phyloP scores from a whole-genome alignment of 257 asterid species.

The Striga asiatica region DNA sequence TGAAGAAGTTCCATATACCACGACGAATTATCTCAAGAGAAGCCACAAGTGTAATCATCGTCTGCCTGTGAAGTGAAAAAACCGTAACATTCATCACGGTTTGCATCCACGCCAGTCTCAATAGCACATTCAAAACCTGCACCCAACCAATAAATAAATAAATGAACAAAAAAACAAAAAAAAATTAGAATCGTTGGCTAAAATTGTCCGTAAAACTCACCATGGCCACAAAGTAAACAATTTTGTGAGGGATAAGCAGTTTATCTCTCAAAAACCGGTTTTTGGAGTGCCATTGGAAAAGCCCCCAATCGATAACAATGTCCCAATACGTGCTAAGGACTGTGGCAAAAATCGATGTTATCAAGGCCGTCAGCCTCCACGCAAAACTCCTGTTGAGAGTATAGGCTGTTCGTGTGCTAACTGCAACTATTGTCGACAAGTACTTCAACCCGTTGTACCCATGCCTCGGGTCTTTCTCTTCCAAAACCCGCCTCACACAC shows the following conservation, averaged over 20 bases:
- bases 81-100: conserved; percentile 34
- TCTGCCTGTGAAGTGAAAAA: conserved; percentile 32
- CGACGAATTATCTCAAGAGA: conserved; percentile 58
- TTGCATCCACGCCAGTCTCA: conserved; percentile 70
- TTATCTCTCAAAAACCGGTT: conserved; percentile 56
- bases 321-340: conserved; percentile 42
- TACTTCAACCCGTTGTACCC: conserved; percentile 45
- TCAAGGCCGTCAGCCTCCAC: conserved; percentile 36
- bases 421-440: conserved; percentile 36
- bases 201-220: conserved; percentile 31
- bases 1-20: conserved; percentile 61
- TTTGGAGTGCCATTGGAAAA: conserved; percentile 33
- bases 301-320: conserved; percentile 54
- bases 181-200: too few relatives aligned
- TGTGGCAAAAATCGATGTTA: conserved; percentile 32
- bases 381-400: conserved; percentile 13
- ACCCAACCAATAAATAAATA: background rate
- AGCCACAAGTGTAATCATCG: conserved; percentile 33
- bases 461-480: conserved; percentile 41
- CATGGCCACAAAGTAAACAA: conserved; percentile 45
- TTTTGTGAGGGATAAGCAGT: conserved; percentile 37
- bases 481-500: conserved; percentile 45
- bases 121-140: conserved; percentile 37
- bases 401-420: conserved; percentile 36
- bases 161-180: background rate